These are phyloP conservation scores for Aureobasidium musti DNA, from an alignment of 2,329 filamentous ascomycete species.

Conservation along the genomic window DNA sequence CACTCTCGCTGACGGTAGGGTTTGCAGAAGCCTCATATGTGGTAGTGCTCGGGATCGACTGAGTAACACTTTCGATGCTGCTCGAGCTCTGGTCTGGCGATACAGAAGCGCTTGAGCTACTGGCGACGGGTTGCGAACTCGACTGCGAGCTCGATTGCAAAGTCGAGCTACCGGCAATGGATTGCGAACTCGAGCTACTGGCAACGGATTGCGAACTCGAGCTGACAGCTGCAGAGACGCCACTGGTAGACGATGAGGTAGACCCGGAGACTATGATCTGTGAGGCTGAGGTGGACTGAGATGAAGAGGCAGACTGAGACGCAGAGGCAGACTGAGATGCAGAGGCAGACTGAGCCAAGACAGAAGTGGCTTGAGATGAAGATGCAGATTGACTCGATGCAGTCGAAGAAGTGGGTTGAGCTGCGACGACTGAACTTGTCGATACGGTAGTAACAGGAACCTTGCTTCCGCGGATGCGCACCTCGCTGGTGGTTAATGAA, in stretches of 20 bases:
- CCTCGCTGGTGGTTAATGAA: neutral
- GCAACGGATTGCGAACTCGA: neutral
- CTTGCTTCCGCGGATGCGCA: conserved; percentile 10
- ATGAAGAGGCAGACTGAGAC: too few species aligned
- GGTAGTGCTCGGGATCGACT: neutral
- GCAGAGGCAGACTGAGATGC: too few species aligned
- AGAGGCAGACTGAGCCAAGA: neutral
- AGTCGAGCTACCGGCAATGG: neutral
- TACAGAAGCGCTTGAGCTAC: neutral
- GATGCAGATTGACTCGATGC: neutral
- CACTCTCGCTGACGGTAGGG: neutral
- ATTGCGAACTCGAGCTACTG: neutral
- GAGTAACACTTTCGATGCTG: neutral
- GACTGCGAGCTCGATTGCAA: too few species aligned
- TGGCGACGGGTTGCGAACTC: neutral
- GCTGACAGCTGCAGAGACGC: neutral
- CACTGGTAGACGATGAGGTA: neutral
- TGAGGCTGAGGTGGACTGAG: neutral
- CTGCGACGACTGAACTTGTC: neutral
- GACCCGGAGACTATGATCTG: neutral
- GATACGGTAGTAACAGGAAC: neutral
- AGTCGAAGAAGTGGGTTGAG: neutral
- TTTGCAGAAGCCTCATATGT: neutral
- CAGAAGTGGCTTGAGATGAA: neutral
- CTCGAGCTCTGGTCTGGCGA: neutral